Evolutionary conservation across 2,329 filamentous ascomycete species (phyloP).

Genomic region (Aspergillus japonicus): DNA sequence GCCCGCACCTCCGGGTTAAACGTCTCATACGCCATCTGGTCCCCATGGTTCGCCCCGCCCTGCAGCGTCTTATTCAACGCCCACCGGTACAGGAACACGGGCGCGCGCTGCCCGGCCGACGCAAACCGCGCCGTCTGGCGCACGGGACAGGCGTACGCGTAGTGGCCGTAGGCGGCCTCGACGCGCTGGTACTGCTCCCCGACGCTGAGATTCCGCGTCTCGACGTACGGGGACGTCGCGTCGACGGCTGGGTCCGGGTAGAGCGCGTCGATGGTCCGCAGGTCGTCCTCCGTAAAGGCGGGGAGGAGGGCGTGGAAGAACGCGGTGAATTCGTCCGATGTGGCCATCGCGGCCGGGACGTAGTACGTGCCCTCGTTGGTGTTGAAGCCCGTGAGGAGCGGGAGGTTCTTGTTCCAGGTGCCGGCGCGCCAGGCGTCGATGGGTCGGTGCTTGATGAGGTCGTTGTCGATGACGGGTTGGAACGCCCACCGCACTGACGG

Average conservation of each 20-base stretch:
- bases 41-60: slow-evolving; percentile 50
- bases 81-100: slow-evolving; percentile 57
- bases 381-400: slow-evolving; percentile 69
- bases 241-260: slow-evolving; percentile 60
- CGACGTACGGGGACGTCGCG: slow-evolving; percentile 27
- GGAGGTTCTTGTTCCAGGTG: slow-evolving; percentile 53
- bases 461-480: slow-evolving; percentile 66
- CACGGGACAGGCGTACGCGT: slow-evolving; percentile 51
- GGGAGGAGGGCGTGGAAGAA: slow-evolving; percentile 66
- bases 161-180: slow-evolving; percentile 51
- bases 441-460: slow-evolving; percentile 58
- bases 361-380: slow-evolving; percentile 68
- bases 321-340: slow-evolving; percentile 53
- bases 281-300: slow-evolving; percentile 51
- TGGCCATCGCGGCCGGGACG: slow-evolving; percentile 52
- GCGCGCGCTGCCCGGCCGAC: slow-evolving; percentile 29
- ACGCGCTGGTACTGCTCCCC: slow-evolving; percentile 55
- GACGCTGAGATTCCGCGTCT: slow-evolving; percentile 31
- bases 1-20: slow-evolving; percentile 37
- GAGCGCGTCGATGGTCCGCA: slow-evolving; percentile 55
- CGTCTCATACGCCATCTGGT: slow-evolving; percentile 52
- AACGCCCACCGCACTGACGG: slow-evolving; percentile 57
- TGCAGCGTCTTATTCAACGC: slow-evolving; percentile 47
- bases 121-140: slow-evolving; percentile 47
- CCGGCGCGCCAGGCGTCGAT: slow-evolving; percentile 58